Evolutionary conservation across 1,139 yeast species (phyloP), one percentile per base, ranked within the genome.

Genomic region (Nakaseomyces nivariensis): DNA sequence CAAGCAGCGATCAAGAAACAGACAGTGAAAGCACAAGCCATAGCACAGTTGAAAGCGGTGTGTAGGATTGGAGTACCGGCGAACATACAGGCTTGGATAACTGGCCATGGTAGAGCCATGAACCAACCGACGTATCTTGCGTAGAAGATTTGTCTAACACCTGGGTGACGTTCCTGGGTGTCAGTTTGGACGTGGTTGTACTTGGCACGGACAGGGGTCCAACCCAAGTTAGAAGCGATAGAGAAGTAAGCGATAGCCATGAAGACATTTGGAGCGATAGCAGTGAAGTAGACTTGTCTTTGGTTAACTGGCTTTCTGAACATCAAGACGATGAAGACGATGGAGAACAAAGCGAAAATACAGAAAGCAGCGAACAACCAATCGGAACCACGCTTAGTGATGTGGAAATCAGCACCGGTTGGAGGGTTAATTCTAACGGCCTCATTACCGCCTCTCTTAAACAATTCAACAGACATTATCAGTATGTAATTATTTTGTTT

Each of bases 81-180:
- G 34, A 77, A 64, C 47, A 77, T 66, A 49, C 75, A 77, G 49
- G 76, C 69, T 48, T 75, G 72, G 48, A 74, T 61, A 52, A 80
- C 65, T 41, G 73, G 72, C 57, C 77, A 71, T 51, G 85, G 85
- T 71, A 77, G 76, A 34, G 79, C 72, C 61, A 81, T 68, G 67
- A 82, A 81, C 82, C 84, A 83, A 49, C 83, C 88, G 58, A 83
- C 72, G 60, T 72, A 82, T 63, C 81, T 77, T 29, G 77, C 76
- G 61, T 82, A 83, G 63, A 81, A 83, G 57, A 82, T 71, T 67
- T 82, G 85, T 69, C 89, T 77, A 44, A 66, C 64, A 52, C 72
- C 74, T 37, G 74, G 69, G 40, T 62, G 69, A 41, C 54, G 64
- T 22, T 55, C 48, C 49, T 67, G 62, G 41, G 59, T 54, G 34